Evolutionary conservation across 768 basidiomycete genomes (phyloP).

Genomic region (Candolleomyces eurysporus): DNA sequence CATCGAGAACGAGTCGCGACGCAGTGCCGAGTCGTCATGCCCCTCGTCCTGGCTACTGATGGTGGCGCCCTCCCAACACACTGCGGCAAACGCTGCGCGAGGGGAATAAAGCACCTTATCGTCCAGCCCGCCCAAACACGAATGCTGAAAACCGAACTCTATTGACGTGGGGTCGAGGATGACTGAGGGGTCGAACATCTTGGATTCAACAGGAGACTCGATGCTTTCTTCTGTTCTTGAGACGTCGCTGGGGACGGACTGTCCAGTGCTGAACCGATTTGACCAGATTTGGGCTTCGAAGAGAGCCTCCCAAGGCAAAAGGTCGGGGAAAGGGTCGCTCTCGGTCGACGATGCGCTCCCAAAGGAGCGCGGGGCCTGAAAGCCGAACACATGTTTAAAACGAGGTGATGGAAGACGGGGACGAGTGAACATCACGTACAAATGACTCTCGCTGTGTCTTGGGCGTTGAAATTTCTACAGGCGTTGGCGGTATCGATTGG

Average conservation of each 20-base stretch:
- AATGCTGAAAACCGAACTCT: slow-evolving; percentile 34
- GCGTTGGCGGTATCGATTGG: background rate
- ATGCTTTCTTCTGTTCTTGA: background rate
- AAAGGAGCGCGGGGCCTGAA: slow-evolving; percentile 7
- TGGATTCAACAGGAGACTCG: background rate
- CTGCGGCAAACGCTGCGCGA: slow-evolving; percentile 31
- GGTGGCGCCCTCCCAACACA: slow-evolving; percentile 33
- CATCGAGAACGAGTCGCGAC: background rate
- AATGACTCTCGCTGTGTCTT: background rate
- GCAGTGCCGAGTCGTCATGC: background rate
- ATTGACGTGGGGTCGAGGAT: slow-evolving; percentile 37
- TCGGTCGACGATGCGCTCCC: slow-evolving; percentile 8
- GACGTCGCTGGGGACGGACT: background rate
- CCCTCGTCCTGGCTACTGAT: background rate
- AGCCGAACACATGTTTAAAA: background rate
- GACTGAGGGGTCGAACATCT: background rate
- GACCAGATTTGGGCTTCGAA: slow-evolving; percentile 5
- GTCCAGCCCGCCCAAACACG: slow-evolving; percentile 38
- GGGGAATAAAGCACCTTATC: slow-evolving; percentile 35
- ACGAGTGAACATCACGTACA: slow-evolving; percentile 1
- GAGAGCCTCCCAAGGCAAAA: slow-evolving; percentile 7
- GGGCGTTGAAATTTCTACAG: background rate
- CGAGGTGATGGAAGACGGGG: slow-evolving; percentile 10
- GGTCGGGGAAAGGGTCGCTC: slow-evolving; percentile 8
- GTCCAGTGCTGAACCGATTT: background rate